These are phyloP conservation scores for Peronospora destructor DNA, from an alignment of 352 stramenopile genomes.

Conservation along the genomic window DNA sequence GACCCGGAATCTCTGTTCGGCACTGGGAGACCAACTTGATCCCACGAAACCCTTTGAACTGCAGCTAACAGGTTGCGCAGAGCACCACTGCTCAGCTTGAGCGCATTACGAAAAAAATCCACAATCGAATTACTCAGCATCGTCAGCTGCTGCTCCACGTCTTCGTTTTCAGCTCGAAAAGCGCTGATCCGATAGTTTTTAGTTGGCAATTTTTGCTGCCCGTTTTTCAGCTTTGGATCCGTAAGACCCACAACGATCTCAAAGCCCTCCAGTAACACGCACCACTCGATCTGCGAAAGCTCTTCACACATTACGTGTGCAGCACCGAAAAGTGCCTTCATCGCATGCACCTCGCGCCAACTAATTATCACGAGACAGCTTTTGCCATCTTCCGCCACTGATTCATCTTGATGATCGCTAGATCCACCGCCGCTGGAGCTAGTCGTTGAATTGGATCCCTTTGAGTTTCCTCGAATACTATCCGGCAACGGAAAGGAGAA, in stretches of 20 bases:
- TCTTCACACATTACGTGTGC: constrained; percentile 85
- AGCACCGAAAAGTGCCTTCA: constrained; percentile 80
- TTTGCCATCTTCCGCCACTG: constrained; percentile 44
- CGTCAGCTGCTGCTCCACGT: constrained; percentile 79
- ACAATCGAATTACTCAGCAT: constrained; percentile 84
- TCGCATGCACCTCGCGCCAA: constrained; percentile 83
- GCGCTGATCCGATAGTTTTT: constrained; percentile 68
- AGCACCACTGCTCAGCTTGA: constrained; percentile 57
- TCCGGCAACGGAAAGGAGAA: constrained; percentile 78
- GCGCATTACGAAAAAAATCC: constrained; percentile 71
- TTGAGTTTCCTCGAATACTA: constrained; percentile 44
- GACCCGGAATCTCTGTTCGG: constrained; percentile 19
- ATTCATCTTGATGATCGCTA: constrained; percentile 35
- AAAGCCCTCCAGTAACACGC: constrained; percentile 65
- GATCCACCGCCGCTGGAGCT: constrained; percentile 11
- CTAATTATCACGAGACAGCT: constrained; percentile 58
- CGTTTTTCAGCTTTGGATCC: constrained; percentile 60
- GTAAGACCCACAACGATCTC: constrained; percentile 77
- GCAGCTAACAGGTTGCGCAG: constrained; percentile 53
- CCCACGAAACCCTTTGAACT: constrained; percentile 60
- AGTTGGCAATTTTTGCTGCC: constrained; percentile 65
- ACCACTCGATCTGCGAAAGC: constrained; percentile 69
- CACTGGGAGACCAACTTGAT: constrained; percentile 54
- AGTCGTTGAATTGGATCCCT: constrained; percentile 30
- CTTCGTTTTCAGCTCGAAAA: constrained; percentile 76